Evolutionary conservation across 2,329 filamentous ascomycete species (phyloP).

Genomic region (Diaporthe sp.): DNA sequence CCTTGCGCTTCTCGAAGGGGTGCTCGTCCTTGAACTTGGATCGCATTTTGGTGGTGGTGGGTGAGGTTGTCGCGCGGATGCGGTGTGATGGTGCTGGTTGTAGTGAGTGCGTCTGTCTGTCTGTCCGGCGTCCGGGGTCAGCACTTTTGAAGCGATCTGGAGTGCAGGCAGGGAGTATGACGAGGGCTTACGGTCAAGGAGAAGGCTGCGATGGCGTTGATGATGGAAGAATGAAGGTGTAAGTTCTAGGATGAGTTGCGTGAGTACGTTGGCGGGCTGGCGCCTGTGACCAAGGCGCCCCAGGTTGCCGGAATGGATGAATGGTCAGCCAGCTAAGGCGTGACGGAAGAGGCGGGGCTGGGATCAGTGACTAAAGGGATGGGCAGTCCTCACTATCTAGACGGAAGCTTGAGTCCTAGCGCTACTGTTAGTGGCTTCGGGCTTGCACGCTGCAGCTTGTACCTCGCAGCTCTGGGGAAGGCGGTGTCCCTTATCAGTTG

Average conservation of each 20-base stretch:
- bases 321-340: conserved; percentile 31
- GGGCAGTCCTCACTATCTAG: background rate
- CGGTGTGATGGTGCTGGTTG: conserved; percentile 33
- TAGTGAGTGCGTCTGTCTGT: background rate
- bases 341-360: conserved; percentile 31
- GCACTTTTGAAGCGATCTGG: background rate
- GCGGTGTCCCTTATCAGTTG: conserved; percentile 36
- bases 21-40: conserved; percentile 99
- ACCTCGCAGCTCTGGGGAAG: conserved; percentile 8
- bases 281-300: conserved; percentile 30
- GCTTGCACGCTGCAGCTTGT: background rate
- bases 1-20: conserved; percentile 99
- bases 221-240: conserved; percentile 35
- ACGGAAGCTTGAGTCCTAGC: background rate
- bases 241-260: conserved; percentile 18
- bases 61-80: conserved; percentile 41
- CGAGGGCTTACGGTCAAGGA: conserved; percentile 18
- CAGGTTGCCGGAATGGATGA: conserved; percentile 31
- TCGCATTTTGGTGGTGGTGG: conserved; percentile 77
- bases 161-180: background rate
- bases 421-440: background rate
- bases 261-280: conserved; percentile 24
- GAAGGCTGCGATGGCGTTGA: conserved; percentile 31
- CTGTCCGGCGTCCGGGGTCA: background rate
- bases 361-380: conserved; percentile 20